A percentile compares a stretch with the other conserved stretches of the same genome.
Conservation (phyloP, 1,284 basidiomycete genomes). For the Trichosporon asahii region DNA sequence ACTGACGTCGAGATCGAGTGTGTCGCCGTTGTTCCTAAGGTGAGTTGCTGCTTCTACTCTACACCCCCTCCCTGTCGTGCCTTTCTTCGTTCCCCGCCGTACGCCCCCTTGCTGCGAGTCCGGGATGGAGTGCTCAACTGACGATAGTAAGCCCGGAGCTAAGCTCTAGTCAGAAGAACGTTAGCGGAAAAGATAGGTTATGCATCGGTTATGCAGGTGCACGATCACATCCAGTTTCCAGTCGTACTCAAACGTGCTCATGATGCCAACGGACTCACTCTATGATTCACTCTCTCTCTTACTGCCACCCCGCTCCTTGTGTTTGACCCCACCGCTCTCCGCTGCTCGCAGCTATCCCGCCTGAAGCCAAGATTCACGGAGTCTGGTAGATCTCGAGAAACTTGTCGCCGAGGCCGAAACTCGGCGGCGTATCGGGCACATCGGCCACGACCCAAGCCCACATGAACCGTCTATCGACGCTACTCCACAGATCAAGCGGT, state of each 20-base stretch:
- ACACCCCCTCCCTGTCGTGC: neutral
- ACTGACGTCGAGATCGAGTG: conserved; percentile 66
- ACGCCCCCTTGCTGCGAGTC: neutral
- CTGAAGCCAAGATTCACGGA: neutral
- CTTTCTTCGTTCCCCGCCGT: too few relatives aligned
- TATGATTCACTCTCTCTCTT: too few relatives aligned
- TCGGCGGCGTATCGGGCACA: neutral
- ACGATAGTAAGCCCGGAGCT: neutral
- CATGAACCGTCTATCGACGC: neutral
- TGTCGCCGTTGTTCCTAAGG: conserved; percentile 6
- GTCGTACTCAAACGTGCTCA: too few relatives aligned
- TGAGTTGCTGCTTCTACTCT: too few relatives aligned
- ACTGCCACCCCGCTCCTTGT: too few relatives aligned
- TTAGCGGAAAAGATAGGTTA: neutral
- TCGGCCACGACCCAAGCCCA: conserved; percentile 1
- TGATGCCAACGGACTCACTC: too few relatives aligned
- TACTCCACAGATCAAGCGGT: neutral
- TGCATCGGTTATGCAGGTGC: neutral
- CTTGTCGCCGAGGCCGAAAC: neutral
- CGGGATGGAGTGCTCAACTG: neutral
- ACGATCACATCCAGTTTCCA: too few relatives aligned
- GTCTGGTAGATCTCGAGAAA: neutral
- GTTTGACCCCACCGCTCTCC: neutral
- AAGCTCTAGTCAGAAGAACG: neutral
- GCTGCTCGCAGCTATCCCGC: neutral